Conservation (phyloP, 2,329 filamentous ascomycete genomes). For the Decorospora gaudefroyi region DNA sequence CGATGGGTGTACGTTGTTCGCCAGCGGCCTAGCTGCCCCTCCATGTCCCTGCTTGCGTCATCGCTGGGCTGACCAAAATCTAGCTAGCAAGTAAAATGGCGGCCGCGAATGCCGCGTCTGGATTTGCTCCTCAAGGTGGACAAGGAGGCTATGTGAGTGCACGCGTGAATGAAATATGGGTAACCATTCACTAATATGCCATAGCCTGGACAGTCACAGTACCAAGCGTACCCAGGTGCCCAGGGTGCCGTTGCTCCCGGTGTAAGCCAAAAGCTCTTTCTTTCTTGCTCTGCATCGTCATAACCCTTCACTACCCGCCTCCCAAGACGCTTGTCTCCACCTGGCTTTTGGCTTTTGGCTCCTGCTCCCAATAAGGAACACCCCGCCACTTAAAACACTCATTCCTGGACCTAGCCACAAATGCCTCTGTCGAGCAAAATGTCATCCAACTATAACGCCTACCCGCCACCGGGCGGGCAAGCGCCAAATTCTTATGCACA, state of each 20-base stretch:
- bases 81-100: slow-evolving; percentile 56
- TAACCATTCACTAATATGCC: slow-evolving; percentile 30
- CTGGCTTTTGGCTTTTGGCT: slow-evolving; percentile 39
- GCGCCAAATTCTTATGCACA: slow-evolving; percentile 37
- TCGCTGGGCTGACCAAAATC: slow-evolving; percentile 35
- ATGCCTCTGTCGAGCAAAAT: slow-evolving; percentile 39
- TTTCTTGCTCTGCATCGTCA: slow-evolving; percentile 43
- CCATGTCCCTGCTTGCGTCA: slow-evolving; percentile 28
- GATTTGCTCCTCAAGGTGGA: slow-evolving; percentile 46
- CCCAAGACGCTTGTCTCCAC: slow-evolving; percentile 23
- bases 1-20: slow-evolving; percentile 28
- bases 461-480: slow-evolving; percentile 36
- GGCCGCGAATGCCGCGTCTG: slow-evolving; percentile 46
- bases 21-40: slow-evolving; percentile 21
- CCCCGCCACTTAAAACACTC: slow-evolving; percentile 15
- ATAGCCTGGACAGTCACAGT: slow-evolving; percentile 55
- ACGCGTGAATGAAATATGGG: slow-evolving; percentile 9
- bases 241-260: slow-evolving; percentile 49
- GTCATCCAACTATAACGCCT: slow-evolving; percentile 37
- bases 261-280: slow-evolving; percentile 40
- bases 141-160: slow-evolving; percentile 60
- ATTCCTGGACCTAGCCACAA: slow-evolving; percentile 24
- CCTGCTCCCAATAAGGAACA: slow-evolving; percentile 34
- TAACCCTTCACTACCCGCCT: slow-evolving; percentile 32
- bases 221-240: slow-evolving; percentile 62